Conservation (phyloP, 2,329 filamentous ascomycete genomes). For the Penicillium oxalicum region DNA sequence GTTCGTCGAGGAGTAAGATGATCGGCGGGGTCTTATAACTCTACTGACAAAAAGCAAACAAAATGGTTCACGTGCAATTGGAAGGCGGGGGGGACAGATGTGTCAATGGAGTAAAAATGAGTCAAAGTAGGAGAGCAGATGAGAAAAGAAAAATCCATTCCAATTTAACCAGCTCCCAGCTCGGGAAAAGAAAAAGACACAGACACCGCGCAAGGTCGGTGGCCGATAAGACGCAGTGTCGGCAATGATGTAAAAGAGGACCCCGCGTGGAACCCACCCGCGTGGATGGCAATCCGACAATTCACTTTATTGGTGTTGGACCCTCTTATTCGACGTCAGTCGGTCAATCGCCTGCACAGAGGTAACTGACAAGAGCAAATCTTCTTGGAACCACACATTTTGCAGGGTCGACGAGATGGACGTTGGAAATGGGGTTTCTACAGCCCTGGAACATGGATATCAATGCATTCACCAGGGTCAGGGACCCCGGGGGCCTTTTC, state of each 20-base stretch:
- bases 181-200: not conserved
- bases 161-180: conserved; percentile 3
- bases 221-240: conserved; percentile 4
- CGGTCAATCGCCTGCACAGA: not conserved
- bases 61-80: too few species aligned
- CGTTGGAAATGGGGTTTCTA: too few species aligned
- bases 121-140: not conserved
- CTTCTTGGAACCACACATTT: too few species aligned
- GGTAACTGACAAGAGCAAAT: too few species aligned
- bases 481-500: too few species aligned
- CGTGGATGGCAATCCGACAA: not conserved
- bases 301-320: not conserved
- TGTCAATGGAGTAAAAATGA: not conserved
- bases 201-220: not conserved
- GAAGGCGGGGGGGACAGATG: too few species aligned
- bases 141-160: not conserved
- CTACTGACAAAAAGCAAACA: too few species aligned
- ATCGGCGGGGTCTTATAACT: too few species aligned
- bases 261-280: not conserved
- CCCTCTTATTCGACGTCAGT: not conserved
- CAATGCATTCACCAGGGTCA: too few species aligned
- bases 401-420: too few species aligned
- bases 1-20: too few species aligned
- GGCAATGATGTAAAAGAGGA: conserved; percentile 19
- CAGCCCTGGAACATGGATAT: too few species aligned